Base-by-base conservation (phyloP, 2,329 filamentous ascomycete species). In the Aaosphaeria pasadenensis region DNA sequence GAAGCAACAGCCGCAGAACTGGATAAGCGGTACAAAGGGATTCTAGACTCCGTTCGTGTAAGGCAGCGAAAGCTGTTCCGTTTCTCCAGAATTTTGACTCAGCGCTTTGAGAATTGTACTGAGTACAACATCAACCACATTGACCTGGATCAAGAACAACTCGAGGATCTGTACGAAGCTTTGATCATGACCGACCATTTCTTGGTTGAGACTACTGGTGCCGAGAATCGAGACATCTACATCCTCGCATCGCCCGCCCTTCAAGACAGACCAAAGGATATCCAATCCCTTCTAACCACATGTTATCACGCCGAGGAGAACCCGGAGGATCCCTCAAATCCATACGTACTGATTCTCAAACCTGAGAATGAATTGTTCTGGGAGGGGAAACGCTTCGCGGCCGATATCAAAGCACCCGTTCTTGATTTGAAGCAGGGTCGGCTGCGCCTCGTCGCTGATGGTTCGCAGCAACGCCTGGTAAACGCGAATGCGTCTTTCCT, bases 21-120 rank as follows among this genome's bases (percentile, higher is more conserved):
- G 87, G 95, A 94, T 70, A 96, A 95, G 74, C 84, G 94, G 41
- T 99, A 97, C 77, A 97, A 96, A 73, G 87, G 90, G 52, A 91
- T 91, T 54, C 76, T 99, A 2, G 94, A 99, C 69, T 97, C 94
- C 1, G 95, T 97, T 24, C 90, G 94, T 62, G 91, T 97, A 48
- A 85, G 94, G 24, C 94, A 99, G 71, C 83, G 94, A 70, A 97
- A 97, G 82, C 79, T 99, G 54, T 95, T 97, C 67, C 89, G 94
- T 51, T 97, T 97, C 71, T 94, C 89, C 13, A 84, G 91, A 56
- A 89, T 95, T 66, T 73, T 99, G 46, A 91, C 88, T 59, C 89
- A 96, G 64, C 85, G 92, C 49, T 99, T 99, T 63, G 94, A 99
- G 69, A 97, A 99, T 64, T 89, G 89, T 5, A 95, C 91, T 7